Evolutionary conservation across 257 asterid genomes (phyloP), one percentile per base, ranked within the genome.

Genomic region (Lantana camara): DNA sequence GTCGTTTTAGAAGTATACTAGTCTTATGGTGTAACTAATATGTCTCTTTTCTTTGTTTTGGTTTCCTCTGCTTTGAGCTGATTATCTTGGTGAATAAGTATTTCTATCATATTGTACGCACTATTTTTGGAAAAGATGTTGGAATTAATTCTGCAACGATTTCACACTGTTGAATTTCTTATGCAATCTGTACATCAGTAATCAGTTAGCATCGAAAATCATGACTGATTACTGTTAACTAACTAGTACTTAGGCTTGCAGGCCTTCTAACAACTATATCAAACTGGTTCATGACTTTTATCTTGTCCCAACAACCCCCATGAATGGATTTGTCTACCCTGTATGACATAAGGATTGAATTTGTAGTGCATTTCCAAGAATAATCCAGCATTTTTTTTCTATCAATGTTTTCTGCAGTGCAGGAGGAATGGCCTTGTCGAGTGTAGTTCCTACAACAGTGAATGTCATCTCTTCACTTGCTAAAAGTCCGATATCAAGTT

Each of bases 341-440:
- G 55, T 57, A 20, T 51, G 29, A 29, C 61, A 30, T 49, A 66
- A n/a, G n/a, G 45, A 63, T 22, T 58, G 51, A 51, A 30, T 46
- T 0, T 38, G n/a, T 23, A 27, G n/a, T n/a, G n/a, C n/a, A n/a
- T n/a, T n/a, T n/a, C n/a, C n/a, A n/a, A n/a, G 66, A 48, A 67
- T 66, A 60, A 45, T 57, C 23, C 53, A 73, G 62, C 66, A 54
- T 65, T 61, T 76, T 63, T n/a, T 66, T 79, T 62, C 66, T 30
- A 34, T 77, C 52, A 40, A 62, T 83, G 64, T 77, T 76, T 73
- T 61, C 73, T 82, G 71, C 97, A 94, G 99, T 74, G 99, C 99
- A 70, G 99, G 99, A 77, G 99, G 97, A 76, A 94, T 94, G 91
- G 97, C 99, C 37, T 72, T 94, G 87, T 90, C 99, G 73, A 94